Conservation (phyloP, 805 yeast species). For the Metschnikowia kunwiensis region DNA sequence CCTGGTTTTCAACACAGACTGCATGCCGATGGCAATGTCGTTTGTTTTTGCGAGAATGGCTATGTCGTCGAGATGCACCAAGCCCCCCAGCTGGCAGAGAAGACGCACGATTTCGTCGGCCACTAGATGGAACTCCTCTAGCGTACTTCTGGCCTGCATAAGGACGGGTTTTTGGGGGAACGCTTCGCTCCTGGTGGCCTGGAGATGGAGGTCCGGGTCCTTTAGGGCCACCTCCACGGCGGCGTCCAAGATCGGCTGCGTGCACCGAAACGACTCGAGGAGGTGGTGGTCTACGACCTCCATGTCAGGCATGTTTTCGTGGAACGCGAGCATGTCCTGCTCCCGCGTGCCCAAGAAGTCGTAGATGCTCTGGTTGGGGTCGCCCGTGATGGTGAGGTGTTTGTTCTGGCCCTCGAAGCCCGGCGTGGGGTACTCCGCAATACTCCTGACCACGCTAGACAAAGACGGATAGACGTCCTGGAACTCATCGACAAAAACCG, state of each 20-base stretch:
- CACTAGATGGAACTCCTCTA: slow-evolving; percentile 10
- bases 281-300: slow-evolving; percentile 33
- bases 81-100: slow-evolving; percentile 20
- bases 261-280: slow-evolving; percentile 56
- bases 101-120: slow-evolving; percentile 18
- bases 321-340: slow-evolving; percentile 27
- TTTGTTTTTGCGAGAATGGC: slow-evolving; percentile 19
- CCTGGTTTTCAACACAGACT: slow-evolving; percentile 10
- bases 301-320: slow-evolving; percentile 20
- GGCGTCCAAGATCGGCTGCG: slow-evolving; percentile 52
- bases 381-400: slow-evolving; percentile 69
- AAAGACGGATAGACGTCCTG: slow-evolving; percentile 63
- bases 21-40: slow-evolving; percentile 14
- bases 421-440: slow-evolving; percentile 35
- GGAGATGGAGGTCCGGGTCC: slow-evolving; percentile 3
- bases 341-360: slow-evolving; percentile 58
- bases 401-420: slow-evolving; percentile 23
- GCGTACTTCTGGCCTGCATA: slow-evolving; percentile 2
- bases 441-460: slow-evolving; percentile 39
- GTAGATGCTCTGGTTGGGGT: slow-evolving; percentile 67
- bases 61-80: slow-evolving; percentile 14
- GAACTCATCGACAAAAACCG: slow-evolving; percentile 65
- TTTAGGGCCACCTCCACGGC: slow-evolving; percentile 29
- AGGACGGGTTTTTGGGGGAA: slow-evolving; percentile 11
- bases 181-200: slow-evolving; percentile 4